Conservation (phyloP, 768 basidiomycete species). For the Pleurotus djamor region DNA sequence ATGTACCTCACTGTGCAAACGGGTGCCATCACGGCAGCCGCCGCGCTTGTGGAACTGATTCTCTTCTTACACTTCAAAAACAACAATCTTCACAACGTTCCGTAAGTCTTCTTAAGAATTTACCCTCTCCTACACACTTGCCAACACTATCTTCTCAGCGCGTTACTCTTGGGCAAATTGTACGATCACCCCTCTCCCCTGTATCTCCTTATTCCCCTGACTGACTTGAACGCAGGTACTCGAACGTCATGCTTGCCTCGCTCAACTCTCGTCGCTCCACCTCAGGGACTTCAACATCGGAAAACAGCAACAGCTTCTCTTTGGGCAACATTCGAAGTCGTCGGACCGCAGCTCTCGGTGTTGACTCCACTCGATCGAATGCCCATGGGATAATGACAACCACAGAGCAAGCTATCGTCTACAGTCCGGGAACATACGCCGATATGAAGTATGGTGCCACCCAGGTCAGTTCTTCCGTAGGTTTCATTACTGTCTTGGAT, state of each 20-base stretch:
- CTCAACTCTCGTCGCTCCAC: background rate
- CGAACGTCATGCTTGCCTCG: background rate
- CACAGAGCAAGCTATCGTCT: background rate
- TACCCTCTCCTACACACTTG: background rate
- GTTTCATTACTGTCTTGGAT: no score
- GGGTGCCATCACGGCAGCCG: background rate
- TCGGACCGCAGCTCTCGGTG: background rate
- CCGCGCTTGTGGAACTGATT: background rate
- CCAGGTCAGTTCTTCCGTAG: background rate
- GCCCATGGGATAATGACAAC: background rate
- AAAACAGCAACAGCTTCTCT: background rate
- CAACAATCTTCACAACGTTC: background rate
- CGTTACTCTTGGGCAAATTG: background rate
- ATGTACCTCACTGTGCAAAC: background rate
- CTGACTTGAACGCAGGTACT: background rate
- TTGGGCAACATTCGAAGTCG: background rate
- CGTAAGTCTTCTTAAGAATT: background rate
- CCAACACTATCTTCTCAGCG: background rate
- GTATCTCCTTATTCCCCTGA: background rate
- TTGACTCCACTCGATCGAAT: background rate
- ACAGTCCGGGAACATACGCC: background rate
- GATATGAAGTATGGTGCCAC: background rate
- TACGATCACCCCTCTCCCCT: background rate
- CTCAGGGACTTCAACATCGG: background rate
- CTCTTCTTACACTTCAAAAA: background rate